A percentile compares a stretch with the other conserved stretches of the same genome.
Conservation (phyloP, 2,329 filamentous ascomycete genomes). For the Alternaria brassicae region DNA sequence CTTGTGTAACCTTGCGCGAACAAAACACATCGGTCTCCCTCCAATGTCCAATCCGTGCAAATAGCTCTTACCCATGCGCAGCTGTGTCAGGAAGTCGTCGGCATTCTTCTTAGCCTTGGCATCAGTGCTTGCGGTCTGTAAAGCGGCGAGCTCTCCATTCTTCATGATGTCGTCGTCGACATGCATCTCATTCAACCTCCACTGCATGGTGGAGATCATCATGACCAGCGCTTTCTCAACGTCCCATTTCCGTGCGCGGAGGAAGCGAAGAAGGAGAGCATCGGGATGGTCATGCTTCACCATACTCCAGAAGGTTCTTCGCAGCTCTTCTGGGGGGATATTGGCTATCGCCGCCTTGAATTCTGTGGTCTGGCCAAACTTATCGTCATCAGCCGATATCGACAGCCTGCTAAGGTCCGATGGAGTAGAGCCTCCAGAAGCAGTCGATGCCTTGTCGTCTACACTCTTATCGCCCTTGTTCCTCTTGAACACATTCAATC, state of each 20-base stretch:
- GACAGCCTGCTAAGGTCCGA: slow-evolving; percentile 43
- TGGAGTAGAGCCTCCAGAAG: slow-evolving; percentile 34
- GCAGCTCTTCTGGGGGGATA: slow-evolving; percentile 77
- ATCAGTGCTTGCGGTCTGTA: slow-evolving; percentile 69
- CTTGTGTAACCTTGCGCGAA: slow-evolving; percentile 81
- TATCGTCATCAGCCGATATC: slow-evolving; percentile 70
- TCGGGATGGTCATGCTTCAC: slow-evolving; percentile 96
- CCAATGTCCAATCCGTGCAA: slow-evolving; percentile 85
- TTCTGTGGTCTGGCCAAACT: slow-evolving; percentile 87
- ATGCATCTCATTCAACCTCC: slow-evolving; percentile 82
- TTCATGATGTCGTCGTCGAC: slow-evolving; percentile 83
- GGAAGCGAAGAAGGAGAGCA: slow-evolving; percentile 67
- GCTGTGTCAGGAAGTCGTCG: slow-evolving; percentile 80
- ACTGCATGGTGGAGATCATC: slow-evolving; percentile 92
- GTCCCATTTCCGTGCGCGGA: slow-evolving; percentile 72
- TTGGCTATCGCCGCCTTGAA: slow-evolving; percentile 82
- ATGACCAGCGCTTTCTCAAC: slow-evolving; percentile 91
- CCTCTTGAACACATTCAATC: slow-evolving; percentile 70
- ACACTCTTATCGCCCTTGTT: slow-evolving; percentile 60
- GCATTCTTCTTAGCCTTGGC: slow-evolving; percentile 70
- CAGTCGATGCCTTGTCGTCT: slow-evolving; percentile 44
- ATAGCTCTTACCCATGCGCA: slow-evolving; percentile 91
- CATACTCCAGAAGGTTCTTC: slow-evolving; percentile 88
- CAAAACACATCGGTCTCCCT: slow-evolving; percentile 85
- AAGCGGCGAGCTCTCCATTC: slow-evolving; percentile 56